Evolutionary conservation across 345 rosid genomes (phyloP).

Genomic region (Populus davidiana): DNA sequence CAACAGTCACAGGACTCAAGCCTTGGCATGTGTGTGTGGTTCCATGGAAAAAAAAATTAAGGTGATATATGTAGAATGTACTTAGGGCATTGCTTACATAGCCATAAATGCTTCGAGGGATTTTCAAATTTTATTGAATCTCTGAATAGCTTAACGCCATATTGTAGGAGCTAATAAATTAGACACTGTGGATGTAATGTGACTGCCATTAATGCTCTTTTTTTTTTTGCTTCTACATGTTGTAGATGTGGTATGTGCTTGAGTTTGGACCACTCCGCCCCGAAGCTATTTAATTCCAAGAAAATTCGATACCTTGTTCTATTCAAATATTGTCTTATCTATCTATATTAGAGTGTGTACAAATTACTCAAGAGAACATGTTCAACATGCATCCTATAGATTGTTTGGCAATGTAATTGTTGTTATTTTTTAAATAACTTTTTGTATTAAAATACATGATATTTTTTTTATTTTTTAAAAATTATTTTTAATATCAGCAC

Average conservation of each 20-base stretch:
- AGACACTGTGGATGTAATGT: constrained; percentile 30
- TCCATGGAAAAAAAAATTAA: constrained; percentile 8
- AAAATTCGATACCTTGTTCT: background rate
- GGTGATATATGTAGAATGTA: background rate
- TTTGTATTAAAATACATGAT: too few species aligned
- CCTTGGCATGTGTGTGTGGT: constrained; percentile 11
- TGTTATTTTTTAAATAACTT: too few species aligned
- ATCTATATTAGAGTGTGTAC: background rate
- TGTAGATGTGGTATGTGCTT: background rate
- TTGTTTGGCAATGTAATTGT: too few species aligned
- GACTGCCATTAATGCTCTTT: constrained; percentile 37
- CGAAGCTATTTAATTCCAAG: background rate
- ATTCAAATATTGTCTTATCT: background rate
- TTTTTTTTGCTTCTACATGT: background rate
- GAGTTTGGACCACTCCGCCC: background rate
- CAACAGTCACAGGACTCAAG: constrained; percentile 33
- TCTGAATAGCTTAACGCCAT: background rate
- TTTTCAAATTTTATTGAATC: constrained; percentile 11
- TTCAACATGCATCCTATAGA: too few species aligned
- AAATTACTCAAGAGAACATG: too few species aligned
- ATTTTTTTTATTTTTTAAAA: too few species aligned
- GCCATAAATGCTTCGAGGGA: constrained; percentile 25
- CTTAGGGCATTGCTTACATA: background rate
- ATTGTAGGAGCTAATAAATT: constrained; percentile 21
- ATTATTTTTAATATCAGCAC: too few species aligned